Percentiles rank a stretch among this genome's conserved stretches.
phyloP scores from a whole-genome alignment of 805 yeast species.

The Zygosaccharomyces lentus region DNA sequence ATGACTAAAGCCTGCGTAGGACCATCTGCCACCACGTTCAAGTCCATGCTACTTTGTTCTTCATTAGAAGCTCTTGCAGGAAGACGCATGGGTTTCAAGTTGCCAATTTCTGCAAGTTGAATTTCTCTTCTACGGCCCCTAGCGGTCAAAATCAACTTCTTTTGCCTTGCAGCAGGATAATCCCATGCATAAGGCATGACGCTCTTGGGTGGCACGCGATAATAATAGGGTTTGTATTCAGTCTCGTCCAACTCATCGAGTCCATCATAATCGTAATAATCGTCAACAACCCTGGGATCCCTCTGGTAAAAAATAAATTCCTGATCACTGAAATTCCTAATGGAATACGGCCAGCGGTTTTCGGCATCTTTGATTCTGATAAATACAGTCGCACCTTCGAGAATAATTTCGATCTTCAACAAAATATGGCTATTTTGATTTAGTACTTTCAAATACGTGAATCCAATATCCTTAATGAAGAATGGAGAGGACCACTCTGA shows the following conservation, averaged over 20 bases:
- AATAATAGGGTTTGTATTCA: conserved; percentile 71
- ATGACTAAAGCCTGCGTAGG: conserved; percentile 86
- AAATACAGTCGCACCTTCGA: conserved; percentile 81
- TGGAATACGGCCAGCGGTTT: conserved; percentile 86
- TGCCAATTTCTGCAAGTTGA: conserved; percentile 90
- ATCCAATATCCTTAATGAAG: conserved; percentile 77
- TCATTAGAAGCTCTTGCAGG: conserved; percentile 43
- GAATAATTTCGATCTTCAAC: conserved; percentile 63
- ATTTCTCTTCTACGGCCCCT: conserved; percentile 72
- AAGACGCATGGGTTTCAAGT: conserved; percentile 77
- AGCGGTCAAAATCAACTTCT: conserved; percentile 70
- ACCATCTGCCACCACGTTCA: conserved; percentile 94
- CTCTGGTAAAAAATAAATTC: conserved; percentile 84
- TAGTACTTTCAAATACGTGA: conserved; percentile 64
- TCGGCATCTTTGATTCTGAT: conserved; percentile 69
- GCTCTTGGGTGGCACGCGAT: conserved; percentile 79
- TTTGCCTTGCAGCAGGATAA: conserved; percentile 82
- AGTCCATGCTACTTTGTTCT: conserved; percentile 58
- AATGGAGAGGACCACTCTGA: conserved; percentile 87
- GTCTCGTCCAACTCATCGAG: conserved; percentile 55
- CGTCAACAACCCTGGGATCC: conserved; percentile 52
- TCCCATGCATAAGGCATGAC: conserved; percentile 99
- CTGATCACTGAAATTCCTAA: conserved; percentile 82
- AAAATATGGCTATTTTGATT: conserved; percentile 66
- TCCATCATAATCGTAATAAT: conserved; percentile 42